Evolutionary conservation across 176 grass and related monocot genomes (phyloP), one percentile per base, ranked within the genome.

Genomic region (Thalia dealbata): DNA sequence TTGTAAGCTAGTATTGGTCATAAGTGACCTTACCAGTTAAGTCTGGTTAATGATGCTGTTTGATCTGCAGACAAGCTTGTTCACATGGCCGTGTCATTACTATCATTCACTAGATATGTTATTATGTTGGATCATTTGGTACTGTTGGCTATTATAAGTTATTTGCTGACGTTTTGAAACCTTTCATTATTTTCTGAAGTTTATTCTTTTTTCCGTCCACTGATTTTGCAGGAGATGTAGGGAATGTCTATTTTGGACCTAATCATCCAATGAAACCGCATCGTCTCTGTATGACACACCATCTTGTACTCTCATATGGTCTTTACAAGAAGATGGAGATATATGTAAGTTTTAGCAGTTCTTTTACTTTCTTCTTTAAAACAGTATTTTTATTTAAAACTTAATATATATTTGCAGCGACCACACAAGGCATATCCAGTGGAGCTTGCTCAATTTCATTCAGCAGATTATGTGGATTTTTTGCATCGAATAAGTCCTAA

Each of bases 301-400:
- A 89, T 85, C 89, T 97, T 44, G 93, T 97, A 50, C 85, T 97
- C 64, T 92, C 89, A 15, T 97, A 97, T 84, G 89, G 75, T 7
- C 93, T 97, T 84, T 87, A 97, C 75, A 86, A 92, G 72, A 97
- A 92, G 78, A 92, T 97, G 93, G 93, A 97, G 87, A 97, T 97
- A 75, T 97, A 88, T 90, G 93, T 92, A 62, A 74, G 89, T 86
- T 80, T 72, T 79, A 25, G 25, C 65, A 83, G 22, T 76, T 77
- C 70, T 43, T 7, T 55, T 73, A 66, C 55, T 32, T 25, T 8
- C 67, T 44, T 21, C 50, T 56, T 28, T 46, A 52, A n/a, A 63
- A 75, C 22, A 68, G 26, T 27, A 6, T 70, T 42, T 35, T 12
- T 73, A 11, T 70, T 16, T 78, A 78, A 52, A 71, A 38, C 67